Evolutionary conservation across 352 stramenopile species (phyloP).

Genomic region (Phytophthora fragariaefolia): DNA sequence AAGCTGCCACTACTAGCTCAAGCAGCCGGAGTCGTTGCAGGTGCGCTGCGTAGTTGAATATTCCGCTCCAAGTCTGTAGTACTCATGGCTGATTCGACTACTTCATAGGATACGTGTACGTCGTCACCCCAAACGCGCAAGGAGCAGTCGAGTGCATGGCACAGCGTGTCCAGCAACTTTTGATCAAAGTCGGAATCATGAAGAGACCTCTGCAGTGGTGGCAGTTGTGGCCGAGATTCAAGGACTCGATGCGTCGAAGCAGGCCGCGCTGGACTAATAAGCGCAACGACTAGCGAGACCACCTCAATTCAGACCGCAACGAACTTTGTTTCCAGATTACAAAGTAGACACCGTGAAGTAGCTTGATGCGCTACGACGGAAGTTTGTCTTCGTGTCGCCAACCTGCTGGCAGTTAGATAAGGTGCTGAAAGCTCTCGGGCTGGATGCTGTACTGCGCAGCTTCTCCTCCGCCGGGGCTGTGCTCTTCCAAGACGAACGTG

Average conservation of each 20-base stretch:
- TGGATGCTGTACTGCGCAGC: conserved; percentile 42
- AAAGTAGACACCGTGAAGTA: no score
- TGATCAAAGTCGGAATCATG: conserved; percentile 35
- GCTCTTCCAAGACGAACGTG: conserved; percentile 77
- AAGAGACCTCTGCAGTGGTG: conserved; percentile 35
- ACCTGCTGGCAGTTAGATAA: conserved; percentile 12
- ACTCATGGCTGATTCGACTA: no score
- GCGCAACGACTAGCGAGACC: not conserved
- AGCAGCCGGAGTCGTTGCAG: conserved; percentile 86
- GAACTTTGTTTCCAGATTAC: not conserved
- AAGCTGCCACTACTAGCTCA: conserved; percentile 87
- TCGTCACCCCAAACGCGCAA: conserved; percentile 38
- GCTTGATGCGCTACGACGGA: no score
- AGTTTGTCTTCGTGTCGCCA: no score
- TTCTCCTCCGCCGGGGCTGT: conserved; percentile 28
- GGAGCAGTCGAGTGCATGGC: conserved; percentile 20
- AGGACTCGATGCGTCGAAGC: conserved; percentile 18
- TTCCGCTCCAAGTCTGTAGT: conserved; percentile 5
- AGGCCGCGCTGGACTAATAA: conserved; percentile 11
- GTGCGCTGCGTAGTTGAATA: conserved; percentile 30
- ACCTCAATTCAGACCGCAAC: not conserved
- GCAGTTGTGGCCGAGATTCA: conserved; percentile 33
- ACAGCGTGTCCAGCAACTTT: conserved; percentile 11
- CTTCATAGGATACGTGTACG: conserved; percentile 41
- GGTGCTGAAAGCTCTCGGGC: conserved; percentile 57